phyloP scores from a whole-genome alignment of 164 flowering plant species.

The Annona squamosa region DNA sequence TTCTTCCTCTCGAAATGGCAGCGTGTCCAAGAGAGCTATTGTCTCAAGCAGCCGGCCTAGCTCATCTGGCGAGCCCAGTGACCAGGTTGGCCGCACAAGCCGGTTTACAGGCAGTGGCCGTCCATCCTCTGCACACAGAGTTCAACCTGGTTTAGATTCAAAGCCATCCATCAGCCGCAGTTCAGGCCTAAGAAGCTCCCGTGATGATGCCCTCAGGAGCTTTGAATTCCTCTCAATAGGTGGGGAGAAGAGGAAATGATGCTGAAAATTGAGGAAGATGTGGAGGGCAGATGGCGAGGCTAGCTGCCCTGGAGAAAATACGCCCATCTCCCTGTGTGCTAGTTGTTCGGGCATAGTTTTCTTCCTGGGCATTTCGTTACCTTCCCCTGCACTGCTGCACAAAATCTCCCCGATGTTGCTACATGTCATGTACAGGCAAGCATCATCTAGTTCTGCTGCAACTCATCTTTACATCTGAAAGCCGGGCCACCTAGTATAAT shows the following conservation, averaged over 20 bases:
- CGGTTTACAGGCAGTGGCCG: conserved; percentile 28
- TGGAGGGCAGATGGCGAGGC: background rate
- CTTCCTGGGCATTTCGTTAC: background rate
- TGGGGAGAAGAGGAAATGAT: conserved; percentile 35
- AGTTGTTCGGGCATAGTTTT: background rate
- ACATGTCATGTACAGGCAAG: background rate
- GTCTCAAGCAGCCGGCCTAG: conserved; percentile 24
- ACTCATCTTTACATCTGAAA: conserved; percentile 7
- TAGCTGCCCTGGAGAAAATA: background rate
- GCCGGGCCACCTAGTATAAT: no score
- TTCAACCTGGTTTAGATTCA: conserved; percentile 31
- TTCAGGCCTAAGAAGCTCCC: conserved; percentile 18
- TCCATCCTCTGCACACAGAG: conserved; percentile 25
- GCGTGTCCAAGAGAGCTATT: conserved; percentile 23
- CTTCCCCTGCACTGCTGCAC: background rate
- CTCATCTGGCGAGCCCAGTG: conserved; percentile 26
- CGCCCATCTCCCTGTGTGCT: background rate
- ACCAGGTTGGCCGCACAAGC: conserved; percentile 13
- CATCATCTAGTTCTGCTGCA: background rate
- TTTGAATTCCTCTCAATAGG: conserved; percentile 44
- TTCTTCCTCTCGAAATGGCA: conserved; percentile 24
- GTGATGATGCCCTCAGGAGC: conserved; percentile 37
- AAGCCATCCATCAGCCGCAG: conserved; percentile 25
- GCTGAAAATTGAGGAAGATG: background rate
- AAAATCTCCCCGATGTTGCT: background rate